A percentile compares a stretch with the other conserved stretches of the same genome.
These are phyloP conservation scores for Wickerhamomyces queroliae DNA, from an alignment of 805 yeast genomes.

Conservation along the genomic window DNA sequence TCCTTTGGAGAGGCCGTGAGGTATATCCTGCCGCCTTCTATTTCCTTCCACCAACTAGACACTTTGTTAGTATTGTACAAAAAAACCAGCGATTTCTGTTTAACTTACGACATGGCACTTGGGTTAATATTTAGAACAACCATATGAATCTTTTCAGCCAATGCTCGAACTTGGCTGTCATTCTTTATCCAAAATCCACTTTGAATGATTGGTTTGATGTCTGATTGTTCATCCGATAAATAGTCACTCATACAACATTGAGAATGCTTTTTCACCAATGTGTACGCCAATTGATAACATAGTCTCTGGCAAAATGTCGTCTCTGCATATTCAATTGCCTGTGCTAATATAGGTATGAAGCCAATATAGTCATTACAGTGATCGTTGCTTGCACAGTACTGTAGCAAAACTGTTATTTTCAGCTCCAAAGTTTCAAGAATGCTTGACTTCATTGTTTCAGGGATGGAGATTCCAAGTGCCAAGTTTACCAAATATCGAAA, in stretches of 20 bases:
- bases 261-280: slow-evolving; percentile 20
- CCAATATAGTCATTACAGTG: slow-evolving; percentile 27
- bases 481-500: slow-evolving; percentile 30
- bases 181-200: slow-evolving; percentile 29
- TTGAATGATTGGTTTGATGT: slow-evolving; percentile 28
- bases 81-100: background rate
- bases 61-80: background rate
- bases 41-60: slow-evolving; percentile 18
- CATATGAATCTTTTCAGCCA: slow-evolving; percentile 22
- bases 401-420: slow-evolving; percentile 17
- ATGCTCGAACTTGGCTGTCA: slow-evolving; percentile 16
- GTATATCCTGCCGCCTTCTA: slow-evolving; percentile 13
- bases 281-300: slow-evolving; percentile 18
- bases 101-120: slow-evolving; percentile 7
- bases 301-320: slow-evolving; percentile 12
- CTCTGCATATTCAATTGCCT: slow-evolving; percentile 26
- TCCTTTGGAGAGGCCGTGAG: slow-evolving; percentile 2
- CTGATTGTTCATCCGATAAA: slow-evolving; percentile 18
- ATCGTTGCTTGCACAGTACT: slow-evolving; percentile 11
- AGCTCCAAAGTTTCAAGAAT: slow-evolving; percentile 9
- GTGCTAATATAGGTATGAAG: slow-evolving; percentile 29
- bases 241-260: slow-evolving; percentile 31
- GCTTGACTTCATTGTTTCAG: slow-evolving; percentile 15
- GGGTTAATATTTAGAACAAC: slow-evolving; percentile 14
- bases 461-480: slow-evolving; percentile 25